Percentiles rank a stretch among this genome's conserved stretches.
Conservation (phyloP, 1,139 yeast genomes). For the Saccharomyces pastorianus region DNA sequence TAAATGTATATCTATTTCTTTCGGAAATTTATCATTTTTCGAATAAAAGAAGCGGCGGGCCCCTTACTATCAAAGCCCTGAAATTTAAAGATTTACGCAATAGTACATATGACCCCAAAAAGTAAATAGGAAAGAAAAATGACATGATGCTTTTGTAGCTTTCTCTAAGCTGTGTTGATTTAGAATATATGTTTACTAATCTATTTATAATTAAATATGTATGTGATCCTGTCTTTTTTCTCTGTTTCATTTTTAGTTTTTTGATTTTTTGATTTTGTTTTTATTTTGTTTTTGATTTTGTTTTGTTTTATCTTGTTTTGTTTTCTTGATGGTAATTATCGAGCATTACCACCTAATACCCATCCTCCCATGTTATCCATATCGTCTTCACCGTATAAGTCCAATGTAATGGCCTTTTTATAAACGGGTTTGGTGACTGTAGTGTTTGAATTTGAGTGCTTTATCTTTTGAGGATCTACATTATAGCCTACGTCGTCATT, state of each 20-base stretch:
- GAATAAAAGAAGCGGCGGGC: neutral
- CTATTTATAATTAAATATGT: neutral
- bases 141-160: neutral
- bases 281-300: too few relatives aligned
- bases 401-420: slow-evolving; percentile 24
- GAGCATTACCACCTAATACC: slow-evolving; percentile 24
- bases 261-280: too few relatives aligned
- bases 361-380: slow-evolving; percentile 20
- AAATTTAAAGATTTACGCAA: neutral
- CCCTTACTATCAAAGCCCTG: neutral
- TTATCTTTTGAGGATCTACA: neutral
- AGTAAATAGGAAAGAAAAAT: neutral
- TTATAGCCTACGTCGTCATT: neutral
- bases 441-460: slow-evolving; percentile 10
- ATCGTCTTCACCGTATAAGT: slow-evolving; percentile 26
- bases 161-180: neutral
- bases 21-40: neutral
- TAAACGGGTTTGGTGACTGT: slow-evolving; percentile 11
- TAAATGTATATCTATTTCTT: neutral
- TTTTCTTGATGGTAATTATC: neutral
- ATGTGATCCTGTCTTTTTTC: neutral
- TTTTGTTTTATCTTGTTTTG: too few relatives aligned
- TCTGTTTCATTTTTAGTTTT: neutral
- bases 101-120: neutral
- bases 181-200: neutral